Evolutionary conservation across 2,329 filamentous ascomycete species (phyloP).

Genomic region (Colletotrichum theobromicola): DNA sequence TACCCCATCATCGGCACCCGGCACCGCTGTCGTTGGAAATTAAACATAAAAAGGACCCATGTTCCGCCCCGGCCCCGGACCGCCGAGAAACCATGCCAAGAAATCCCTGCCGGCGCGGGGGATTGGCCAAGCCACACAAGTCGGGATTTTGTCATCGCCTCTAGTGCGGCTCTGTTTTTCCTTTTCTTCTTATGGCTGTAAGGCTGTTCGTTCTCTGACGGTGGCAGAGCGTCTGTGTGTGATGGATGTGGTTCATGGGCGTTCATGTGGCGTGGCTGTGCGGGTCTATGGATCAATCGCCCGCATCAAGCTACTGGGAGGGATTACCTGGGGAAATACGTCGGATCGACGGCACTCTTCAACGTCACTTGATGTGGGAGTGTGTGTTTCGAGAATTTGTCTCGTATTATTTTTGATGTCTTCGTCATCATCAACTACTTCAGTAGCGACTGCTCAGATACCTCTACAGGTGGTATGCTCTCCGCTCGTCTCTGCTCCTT

Average conservation of each 20-base stretch:
- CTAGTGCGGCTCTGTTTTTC: background rate
- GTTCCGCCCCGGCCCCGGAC: background rate
- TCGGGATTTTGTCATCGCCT: background rate
- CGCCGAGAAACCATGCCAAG: background rate
- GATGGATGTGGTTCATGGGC: background rate
- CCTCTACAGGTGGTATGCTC: slow-evolving; percentile 20
- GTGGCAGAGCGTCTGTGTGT: background rate
- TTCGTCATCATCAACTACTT: slow-evolving; percentile 19
- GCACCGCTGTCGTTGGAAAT: background rate
- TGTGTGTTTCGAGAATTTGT: background rate
- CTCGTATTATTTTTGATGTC: background rate
- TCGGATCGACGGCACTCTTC: background rate
- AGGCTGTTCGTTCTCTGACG: background rate
- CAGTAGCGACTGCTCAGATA: slow-evolving; percentile 25
- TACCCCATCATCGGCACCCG: background rate
- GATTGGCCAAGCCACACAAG: background rate
- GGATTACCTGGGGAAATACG: background rate
- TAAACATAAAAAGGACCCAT: background rate
- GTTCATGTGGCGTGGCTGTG: background rate
- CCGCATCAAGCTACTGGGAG: background rate
- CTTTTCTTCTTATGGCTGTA: background rate
- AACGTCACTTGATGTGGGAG: background rate
- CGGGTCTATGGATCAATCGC: background rate
- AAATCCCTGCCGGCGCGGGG: background rate
- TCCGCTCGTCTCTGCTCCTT: background rate